phyloP scores from a whole-genome alignment of 2,329 filamentous ascomycete genomes.

The Calonectria crousiana region DNA sequence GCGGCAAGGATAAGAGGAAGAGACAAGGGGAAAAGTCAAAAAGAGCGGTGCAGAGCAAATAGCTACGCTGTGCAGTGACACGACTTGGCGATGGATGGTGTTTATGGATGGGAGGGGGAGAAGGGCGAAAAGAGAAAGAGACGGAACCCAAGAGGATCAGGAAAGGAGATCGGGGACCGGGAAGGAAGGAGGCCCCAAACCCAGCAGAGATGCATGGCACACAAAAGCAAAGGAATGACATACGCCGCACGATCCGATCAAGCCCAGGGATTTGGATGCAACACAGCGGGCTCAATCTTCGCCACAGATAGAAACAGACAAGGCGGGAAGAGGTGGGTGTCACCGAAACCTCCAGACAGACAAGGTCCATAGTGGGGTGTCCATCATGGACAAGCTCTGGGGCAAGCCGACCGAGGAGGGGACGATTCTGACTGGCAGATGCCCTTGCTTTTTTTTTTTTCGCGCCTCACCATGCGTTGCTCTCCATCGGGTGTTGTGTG shows the following conservation, averaged over 20 bases:
- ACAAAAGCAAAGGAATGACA: slow-evolving; percentile 13
- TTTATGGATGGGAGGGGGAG: background rate
- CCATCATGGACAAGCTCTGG: background rate
- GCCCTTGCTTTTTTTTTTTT: background rate
- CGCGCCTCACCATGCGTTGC: background rate
- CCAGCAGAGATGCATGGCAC: slow-evolving; percentile 3
- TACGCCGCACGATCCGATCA: slow-evolving; percentile 14
- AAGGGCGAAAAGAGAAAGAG: background rate
- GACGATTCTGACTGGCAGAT: background rate
- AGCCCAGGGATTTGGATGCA: slow-evolving; percentile 11
- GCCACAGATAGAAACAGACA: slow-evolving; percentile 10
- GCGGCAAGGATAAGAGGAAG: background rate
- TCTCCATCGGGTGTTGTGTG: background rate
- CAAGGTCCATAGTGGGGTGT: slow-evolving; percentile 20
- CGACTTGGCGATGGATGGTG: background rate
- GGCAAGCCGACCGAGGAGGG: background rate
- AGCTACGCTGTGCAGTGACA: background rate
- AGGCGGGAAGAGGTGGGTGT: slow-evolving; percentile 26
- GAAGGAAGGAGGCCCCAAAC: background rate
- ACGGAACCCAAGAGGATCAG: background rate
- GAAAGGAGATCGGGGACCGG: slow-evolving; percentile 8
- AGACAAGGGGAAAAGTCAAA: background rate
- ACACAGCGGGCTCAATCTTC: background rate
- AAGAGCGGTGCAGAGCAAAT: background rate
- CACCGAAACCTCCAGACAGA: slow-evolving; percentile 24